Conservation (phyloP, 768 basidiomycete genomes). For the Termitomyces sp. region DNA sequence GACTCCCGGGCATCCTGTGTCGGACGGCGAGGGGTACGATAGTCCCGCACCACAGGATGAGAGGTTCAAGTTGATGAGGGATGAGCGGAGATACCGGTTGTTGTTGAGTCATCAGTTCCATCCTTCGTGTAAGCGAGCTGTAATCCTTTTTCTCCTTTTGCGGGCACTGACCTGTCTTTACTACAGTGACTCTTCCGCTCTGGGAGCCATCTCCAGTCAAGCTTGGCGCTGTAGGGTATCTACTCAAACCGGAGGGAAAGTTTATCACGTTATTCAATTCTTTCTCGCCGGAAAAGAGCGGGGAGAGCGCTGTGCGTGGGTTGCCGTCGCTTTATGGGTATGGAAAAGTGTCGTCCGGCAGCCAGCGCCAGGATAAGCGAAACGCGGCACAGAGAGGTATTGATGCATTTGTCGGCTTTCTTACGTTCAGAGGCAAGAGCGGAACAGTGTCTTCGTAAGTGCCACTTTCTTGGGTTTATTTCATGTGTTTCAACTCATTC, state of each 20-base stretch:
- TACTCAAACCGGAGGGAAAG: slow-evolving; percentile 58
- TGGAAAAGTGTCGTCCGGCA: slow-evolving; percentile 40
- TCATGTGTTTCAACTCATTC: slow-evolving; percentile 52
- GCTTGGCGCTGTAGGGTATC: slow-evolving; percentile 73
- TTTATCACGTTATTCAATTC: slow-evolving; percentile 76
- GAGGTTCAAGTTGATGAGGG: slow-evolving; percentile 33
- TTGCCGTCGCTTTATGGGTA: slow-evolving; percentile 63
- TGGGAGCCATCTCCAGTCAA: slow-evolving; percentile 63
- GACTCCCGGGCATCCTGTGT: neutral
- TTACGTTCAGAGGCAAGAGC: slow-evolving; percentile 36
- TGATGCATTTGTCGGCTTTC: slow-evolving; percentile 47
- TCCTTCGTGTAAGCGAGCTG: slow-evolving; percentile 47
- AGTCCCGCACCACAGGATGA: slow-evolving; percentile 35
- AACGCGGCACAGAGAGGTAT: slow-evolving; percentile 52
- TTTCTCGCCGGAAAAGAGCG: slow-evolving; percentile 45
- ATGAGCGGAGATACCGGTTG: slow-evolving; percentile 68
- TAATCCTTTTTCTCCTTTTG: too few relatives aligned
- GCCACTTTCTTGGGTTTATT: neutral
- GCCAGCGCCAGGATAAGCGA: slow-evolving; percentile 51
- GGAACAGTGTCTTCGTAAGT: slow-evolving; percentile 38
- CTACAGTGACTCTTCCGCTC: slow-evolving; percentile 58
- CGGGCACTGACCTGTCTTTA: neutral
- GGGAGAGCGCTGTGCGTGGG: slow-evolving; percentile 34
- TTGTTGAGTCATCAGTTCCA: slow-evolving; percentile 67
- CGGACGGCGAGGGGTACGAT: slow-evolving; percentile 21